These are phyloP conservation scores for Puccinia horiana DNA, from an alignment of 1,284 basidiomycete genomes.

Conservation along the genomic window DNA sequence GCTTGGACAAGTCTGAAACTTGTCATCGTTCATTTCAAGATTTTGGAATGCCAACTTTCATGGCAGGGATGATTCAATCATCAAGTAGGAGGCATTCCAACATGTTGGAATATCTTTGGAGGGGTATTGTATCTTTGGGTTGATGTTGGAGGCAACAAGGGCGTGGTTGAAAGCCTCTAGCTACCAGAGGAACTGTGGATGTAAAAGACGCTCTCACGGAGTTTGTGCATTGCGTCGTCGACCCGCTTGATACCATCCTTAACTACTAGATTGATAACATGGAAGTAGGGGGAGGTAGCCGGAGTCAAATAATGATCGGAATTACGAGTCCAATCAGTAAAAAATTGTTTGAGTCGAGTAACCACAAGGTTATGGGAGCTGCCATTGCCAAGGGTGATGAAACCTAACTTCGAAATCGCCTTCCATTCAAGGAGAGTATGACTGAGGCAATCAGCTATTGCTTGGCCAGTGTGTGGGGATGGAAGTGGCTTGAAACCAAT, in stretches of 20 bases:
- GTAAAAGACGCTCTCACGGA: background rate
- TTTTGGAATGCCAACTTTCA: background rate
- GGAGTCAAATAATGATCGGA: background rate
- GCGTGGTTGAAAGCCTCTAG: constrained; percentile 1
- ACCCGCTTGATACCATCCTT: background rate
- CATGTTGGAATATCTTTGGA: background rate
- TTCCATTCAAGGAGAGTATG: background rate
- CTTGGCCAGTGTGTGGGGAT: constrained; percentile 5
- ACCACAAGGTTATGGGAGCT: background rate
- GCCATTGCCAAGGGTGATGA: background rate
- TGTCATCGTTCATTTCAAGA: background rate
- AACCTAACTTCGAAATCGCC: background rate
- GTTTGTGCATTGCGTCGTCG: background rate
- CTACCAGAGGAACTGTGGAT: background rate
- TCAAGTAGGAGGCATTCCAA: background rate
- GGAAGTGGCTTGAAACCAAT: constrained; percentile 4
- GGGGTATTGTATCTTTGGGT: background rate
- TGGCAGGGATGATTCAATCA: background rate
- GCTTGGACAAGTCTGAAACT: background rate
- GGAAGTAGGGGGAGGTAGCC: background rate
- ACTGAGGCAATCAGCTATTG: background rate
- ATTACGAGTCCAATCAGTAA: background rate
- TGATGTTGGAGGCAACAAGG: background rate
- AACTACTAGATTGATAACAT: constrained; percentile 8
- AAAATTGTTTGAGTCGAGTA: background rate